phyloP scores from a whole-genome alignment of 2,329 filamentous ascomycete species.

The Ceratocystiopsis minuta region DNA sequence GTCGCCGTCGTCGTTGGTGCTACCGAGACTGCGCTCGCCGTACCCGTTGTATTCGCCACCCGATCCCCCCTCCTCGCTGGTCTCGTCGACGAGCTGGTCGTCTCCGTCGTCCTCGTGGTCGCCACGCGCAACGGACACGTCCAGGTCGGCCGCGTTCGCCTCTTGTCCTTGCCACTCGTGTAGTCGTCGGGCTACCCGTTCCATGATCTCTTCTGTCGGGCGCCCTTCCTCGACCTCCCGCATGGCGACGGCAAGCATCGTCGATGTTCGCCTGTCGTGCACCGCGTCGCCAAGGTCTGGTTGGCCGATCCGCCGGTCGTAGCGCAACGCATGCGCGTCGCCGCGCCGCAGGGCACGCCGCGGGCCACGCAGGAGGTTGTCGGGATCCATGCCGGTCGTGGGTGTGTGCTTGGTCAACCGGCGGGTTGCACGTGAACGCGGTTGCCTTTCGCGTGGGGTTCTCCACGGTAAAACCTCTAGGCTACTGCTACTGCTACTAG shows the following conservation, averaged over 20 bases:
- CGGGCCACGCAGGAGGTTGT: conserved; percentile 6
- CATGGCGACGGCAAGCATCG: too few relatives aligned
- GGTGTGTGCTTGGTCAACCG: background rate
- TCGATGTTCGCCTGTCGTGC: too few relatives aligned
- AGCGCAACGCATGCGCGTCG: conserved; percentile 1
- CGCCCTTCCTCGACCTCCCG: too few relatives aligned
- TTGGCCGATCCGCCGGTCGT: background rate
- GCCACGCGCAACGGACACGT: background rate
- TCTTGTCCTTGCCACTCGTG: background rate
- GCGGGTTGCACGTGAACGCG: conserved; percentile 10
- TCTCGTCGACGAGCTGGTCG: conserved; percentile 1
- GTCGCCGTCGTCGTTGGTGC: background rate
- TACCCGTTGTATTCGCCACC: too few relatives aligned
- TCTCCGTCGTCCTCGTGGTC: conserved; percentile 7
- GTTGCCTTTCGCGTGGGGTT: conserved; percentile 8
- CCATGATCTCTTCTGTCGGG: too few relatives aligned
- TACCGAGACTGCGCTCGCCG: too few relatives aligned
- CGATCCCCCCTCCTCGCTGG: background rate
- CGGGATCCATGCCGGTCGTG: conserved; percentile 6
- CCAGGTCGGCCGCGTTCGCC: background rate
- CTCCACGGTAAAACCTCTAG: too few relatives aligned
- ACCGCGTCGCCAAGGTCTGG: background rate
- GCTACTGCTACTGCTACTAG: too few relatives aligned
- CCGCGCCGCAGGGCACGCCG: conserved; percentile 4
- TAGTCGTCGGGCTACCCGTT: too few relatives aligned